Base-by-base conservation (phyloP, 345 rosid species). In the Sonneratia caseolaris region DNA sequence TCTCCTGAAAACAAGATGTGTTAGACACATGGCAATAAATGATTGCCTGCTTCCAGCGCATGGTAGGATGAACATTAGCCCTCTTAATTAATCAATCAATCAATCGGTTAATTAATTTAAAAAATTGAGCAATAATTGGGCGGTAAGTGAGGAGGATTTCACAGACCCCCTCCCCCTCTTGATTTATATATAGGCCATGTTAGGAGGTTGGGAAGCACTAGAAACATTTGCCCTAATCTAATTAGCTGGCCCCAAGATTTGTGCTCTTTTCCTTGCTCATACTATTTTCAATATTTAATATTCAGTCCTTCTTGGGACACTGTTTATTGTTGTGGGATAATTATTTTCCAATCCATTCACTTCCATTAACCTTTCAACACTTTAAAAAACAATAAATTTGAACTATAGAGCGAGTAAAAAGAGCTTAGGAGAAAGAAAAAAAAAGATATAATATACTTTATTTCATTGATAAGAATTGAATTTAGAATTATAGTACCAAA, bases 191-290 rank as follows among this genome's bases (percentile, higher is more conserved):
- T 4, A 40, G 43, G 43, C 27, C 32, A 64, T 72, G 74, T 48
- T 24, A 66, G 24, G 74, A 51, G 22, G 69, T 65, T 72, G 42
- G 69, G 74, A 32, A 27, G 70, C 62, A 65, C 47, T 42, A 13
- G 15, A 4, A 47, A 51, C 22, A 53, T 62, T 27, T 21, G 27
- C 56, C 51, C 51, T 47, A 47, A 47, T 13, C 37, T 43, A 53
- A 53, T 53, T 62, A 61, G 56, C 57, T 71, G 15, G 15, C 51
- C 51, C 45, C 45, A 4, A 9, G 7, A 49, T 49, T 14, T 49
- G 12, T 49, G 4, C 3, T 49, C 4, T 16, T 49, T 48, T 48
- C 10, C 55, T 14, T 48, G 3, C 55, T 48, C 55, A 11, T 11
- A 11, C 0, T 49, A 49, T 49, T 15, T 15, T 49, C 19, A 49